Evolutionary conservation across 2,329 filamentous ascomycete genomes (phyloP), one percentile per base, ranked within the genome.

Genomic region (Nakataea oryzae): DNA sequence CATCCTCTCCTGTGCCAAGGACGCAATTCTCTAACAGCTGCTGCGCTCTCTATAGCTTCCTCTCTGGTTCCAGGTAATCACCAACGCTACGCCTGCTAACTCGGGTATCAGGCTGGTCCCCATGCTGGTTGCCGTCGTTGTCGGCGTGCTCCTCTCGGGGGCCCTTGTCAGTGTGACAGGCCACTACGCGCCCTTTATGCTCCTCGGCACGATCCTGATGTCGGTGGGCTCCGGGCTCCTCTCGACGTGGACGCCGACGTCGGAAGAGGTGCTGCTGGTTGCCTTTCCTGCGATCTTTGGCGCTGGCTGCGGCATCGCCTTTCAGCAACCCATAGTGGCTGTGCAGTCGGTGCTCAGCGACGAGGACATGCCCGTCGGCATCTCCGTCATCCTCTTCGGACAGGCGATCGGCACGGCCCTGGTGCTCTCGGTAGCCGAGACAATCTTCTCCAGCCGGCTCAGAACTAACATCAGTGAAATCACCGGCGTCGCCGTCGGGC

Each of bases 21-120:
- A 30, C 14, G 41, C 34, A 32, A n/a, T 59, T 56, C 63, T 21
- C 60, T 55, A 24, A 57, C n/a, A 64, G 56, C 9, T 12, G 41
- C 41, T n/a, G 14, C 21, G 59, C 6, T 58, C 21, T 60, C 6
- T 58, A 70, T 72, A 75, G 66, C 69, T 82, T 5, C 78, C 80
- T 13, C 73, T 82, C 62, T 83, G 79, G 77, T 82, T 81, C 68
- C 78, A 81, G 64, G 76, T 75, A 13, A 75, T 80, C 57, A 70
- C 76, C 60, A 71, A 70, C 50, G 70, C 73, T 9, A 73, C 72
- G 3, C 75, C 78, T 14, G 73, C 76, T 5, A 67, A 75, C 62
- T 74, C 76, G 2, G 78, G 78, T 5, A 76, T 79, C 61, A 71
- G 74, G 17, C 66, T 77, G 21, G 72, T 80, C 12, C 77, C 78